Percentiles rank a stretch among this genome's conserved stretches.
These are phyloP conservation scores for Penicillium canescens DNA, from an alignment of 495 filamentous ascomycete genomes.

Conservation along the genomic window DNA sequence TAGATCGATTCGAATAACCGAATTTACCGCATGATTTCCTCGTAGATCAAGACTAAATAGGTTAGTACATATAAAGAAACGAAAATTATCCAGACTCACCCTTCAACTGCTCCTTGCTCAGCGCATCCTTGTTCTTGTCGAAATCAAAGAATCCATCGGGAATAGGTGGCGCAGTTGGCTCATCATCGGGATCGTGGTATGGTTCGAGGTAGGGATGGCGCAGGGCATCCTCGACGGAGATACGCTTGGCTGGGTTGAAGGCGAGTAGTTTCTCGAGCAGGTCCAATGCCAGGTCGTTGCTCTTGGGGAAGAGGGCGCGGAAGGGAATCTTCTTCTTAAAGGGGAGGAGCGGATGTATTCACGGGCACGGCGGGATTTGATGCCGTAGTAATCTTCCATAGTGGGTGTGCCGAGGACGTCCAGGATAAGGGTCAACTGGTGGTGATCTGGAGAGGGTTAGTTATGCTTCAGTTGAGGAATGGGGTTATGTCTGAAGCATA, in stretches of 20 bases:
- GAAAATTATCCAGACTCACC: conserved; percentile 44
- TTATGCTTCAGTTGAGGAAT: conserved; percentile 12
- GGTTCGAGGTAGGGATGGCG: conserved; percentile 98
- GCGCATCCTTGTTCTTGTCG: conserved; percentile 98
- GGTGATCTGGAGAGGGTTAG: conserved; percentile 68
- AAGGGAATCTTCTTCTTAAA: conserved; percentile 99
- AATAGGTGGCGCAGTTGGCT: conserved; percentile 94
- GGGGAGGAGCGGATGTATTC: conserved; percentile 99
- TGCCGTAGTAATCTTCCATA: conserved; percentile 99
- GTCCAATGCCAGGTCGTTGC: conserved; percentile 88
- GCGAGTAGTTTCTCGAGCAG: conserved; percentile 93
- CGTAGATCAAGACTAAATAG: conserved; percentile 77
- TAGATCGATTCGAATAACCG: neutral
- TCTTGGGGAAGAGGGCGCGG: conserved; percentile 96
- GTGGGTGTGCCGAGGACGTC: conserved; percentile 98
- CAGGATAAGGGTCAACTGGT: conserved; percentile 95
- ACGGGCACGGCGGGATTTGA: conserved; percentile 95
- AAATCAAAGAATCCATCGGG: conserved; percentile 99
- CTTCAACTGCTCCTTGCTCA: conserved; percentile 98
- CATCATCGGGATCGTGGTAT: conserved; percentile 98
- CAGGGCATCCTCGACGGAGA: conserved; percentile 94
- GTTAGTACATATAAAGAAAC: conserved; percentile 9
- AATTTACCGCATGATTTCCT: conserved; percentile 97
- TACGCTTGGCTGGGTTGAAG: conserved; percentile 98
- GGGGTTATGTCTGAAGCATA: conserved; percentile 43